These are phyloP conservation scores for Dothidotthia symphoricarpi DNA, from an alignment of 2,329 filamentous ascomycete genomes.

Conservation along the genomic window DNA sequence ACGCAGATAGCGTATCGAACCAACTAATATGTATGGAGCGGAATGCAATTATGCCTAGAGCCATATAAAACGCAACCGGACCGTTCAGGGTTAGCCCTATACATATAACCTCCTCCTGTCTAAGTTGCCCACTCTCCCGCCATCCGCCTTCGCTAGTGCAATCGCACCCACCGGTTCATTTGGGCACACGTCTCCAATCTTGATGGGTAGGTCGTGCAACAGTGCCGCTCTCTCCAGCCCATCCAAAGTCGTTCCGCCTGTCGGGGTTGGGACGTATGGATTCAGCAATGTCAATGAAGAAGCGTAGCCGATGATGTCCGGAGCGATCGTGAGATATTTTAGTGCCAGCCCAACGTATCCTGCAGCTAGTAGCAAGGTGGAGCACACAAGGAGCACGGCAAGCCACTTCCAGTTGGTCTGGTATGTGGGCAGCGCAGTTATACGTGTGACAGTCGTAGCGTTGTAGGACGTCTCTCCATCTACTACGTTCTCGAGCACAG, in stretches of 20 bases:
- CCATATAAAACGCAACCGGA: too few species aligned
- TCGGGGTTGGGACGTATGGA: slow-evolving; percentile 26
- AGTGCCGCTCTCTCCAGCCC: slow-evolving; percentile 25
- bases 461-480: too few species aligned
- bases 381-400: slow-evolving; percentile 19
- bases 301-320: slow-evolving; percentile 29
- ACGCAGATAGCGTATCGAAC: too few species aligned
- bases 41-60: too few species aligned
- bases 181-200: slow-evolving; percentile 31
- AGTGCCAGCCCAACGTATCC: slow-evolving; percentile 27
- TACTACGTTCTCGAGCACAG: too few species aligned
- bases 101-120: slow-evolving; percentile 25
- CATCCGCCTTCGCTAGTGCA: slow-evolving; percentile 24
- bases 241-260: slow-evolving; percentile 27
- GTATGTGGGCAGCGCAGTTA: slow-evolving; percentile 7
- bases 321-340: slow-evolving; percentile 30
- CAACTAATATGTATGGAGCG: too few species aligned
- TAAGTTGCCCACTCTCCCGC: slow-evolving; percentile 16
- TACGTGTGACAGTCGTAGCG: too few species aligned
- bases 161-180: slow-evolving; percentile 29
- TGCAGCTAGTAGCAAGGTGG: slow-evolving; percentile 23
- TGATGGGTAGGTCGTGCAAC: slow-evolving; percentile 23
- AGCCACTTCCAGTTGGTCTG: slow-evolving; percentile 31
- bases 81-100: slow-evolving; percentile 3
- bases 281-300: slow-evolving; percentile 25